phyloP scores from a whole-genome alignment of 257 asterid genomes.

The Craterostigma plantagineum region DNA sequence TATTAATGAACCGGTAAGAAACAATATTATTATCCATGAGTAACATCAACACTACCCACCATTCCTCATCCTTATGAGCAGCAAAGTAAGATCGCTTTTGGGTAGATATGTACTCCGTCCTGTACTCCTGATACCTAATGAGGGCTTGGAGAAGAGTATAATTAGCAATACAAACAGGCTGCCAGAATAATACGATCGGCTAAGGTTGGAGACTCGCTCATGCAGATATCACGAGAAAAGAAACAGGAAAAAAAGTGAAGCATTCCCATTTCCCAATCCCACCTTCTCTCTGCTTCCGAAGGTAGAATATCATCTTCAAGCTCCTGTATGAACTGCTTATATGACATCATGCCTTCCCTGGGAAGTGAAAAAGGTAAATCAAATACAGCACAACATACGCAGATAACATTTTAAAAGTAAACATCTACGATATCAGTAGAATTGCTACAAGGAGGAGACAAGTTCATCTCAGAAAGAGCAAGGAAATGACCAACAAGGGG shows the following conservation, averaged over 20 bases:
- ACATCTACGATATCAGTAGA: not conserved
- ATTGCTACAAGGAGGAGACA: too few relatives aligned
- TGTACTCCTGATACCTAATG: constrained; percentile 86
- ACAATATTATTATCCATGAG: not conserved
- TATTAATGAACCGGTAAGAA: constrained; percentile 10
- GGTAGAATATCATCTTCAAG: constrained; percentile 97
- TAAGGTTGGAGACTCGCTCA: too few relatives aligned
- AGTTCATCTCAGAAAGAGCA: too few relatives aligned
- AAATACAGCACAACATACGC: constrained; percentile 4
- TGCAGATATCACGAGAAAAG: too few relatives aligned
- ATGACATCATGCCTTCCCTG: constrained; percentile 98
- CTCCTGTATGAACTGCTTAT: constrained; percentile 99
- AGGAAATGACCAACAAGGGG: too few relatives aligned
- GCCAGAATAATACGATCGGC: too few relatives aligned
- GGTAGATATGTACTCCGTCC: constrained; percentile 69
- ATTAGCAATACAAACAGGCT: too few relatives aligned
- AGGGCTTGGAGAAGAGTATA: constrained; percentile 3
- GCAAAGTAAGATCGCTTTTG: constrained; percentile 70
- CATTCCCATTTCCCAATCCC: too few relatives aligned
- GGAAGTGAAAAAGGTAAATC: constrained; percentile 7
- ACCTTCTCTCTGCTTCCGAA: constrained; percentile 93
- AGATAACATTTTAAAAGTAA: not conserved
- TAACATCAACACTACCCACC: constrained; percentile 25
- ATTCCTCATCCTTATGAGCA: constrained; percentile 86
- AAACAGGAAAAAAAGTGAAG: too few relatives aligned